These are phyloP conservation scores for Petasospora rhodanensis DNA, from an alignment of 1,139 yeast species.

Conservation along the genomic window DNA sequence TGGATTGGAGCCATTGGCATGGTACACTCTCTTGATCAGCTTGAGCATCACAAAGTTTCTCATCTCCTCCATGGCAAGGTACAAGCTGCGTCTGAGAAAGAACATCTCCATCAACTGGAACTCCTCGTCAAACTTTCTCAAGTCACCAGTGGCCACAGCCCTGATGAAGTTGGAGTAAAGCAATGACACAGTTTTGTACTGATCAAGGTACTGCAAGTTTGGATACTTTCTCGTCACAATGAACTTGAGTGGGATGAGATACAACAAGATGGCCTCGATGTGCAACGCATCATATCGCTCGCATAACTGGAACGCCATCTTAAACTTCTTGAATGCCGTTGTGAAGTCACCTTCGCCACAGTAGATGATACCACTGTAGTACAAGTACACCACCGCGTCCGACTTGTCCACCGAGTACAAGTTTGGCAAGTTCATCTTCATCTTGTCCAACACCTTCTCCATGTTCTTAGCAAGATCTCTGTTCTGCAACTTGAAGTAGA, in stretches of 20 bases:
- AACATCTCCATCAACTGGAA: slow-evolving; percentile 43
- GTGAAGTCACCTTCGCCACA: slow-evolving; percentile 59
- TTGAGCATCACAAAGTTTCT: slow-evolving; percentile 48
- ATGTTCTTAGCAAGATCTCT: slow-evolving; percentile 75
- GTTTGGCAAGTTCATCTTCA: slow-evolving; percentile 49
- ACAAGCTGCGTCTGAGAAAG: slow-evolving; percentile 57
- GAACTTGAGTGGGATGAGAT: slow-evolving; percentile 54
- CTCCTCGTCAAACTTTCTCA: slow-evolving; percentile 42
- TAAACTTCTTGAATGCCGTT: slow-evolving; percentile 45
- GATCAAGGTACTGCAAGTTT: slow-evolving; percentile 12
- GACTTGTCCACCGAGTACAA: slow-evolving; percentile 41
- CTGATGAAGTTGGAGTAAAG: slow-evolving; percentile 44
- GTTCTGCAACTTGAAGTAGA: slow-evolving; percentile 67
- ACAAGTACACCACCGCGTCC: slow-evolving; percentile 57
- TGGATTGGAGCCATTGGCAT: slow-evolving; percentile 31
- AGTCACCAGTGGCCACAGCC: slow-evolving; percentile 52
- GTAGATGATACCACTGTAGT: slow-evolving; percentile 60
- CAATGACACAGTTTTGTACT: slow-evolving; percentile 9
- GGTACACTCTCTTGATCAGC: slow-evolving; percentile 47
- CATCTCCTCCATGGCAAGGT: slow-evolving; percentile 55
- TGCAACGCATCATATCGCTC: slow-evolving; percentile 28
- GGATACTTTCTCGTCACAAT: slow-evolving; percentile 42
- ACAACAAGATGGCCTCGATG: slow-evolving; percentile 39
- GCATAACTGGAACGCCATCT: slow-evolving; percentile 42
- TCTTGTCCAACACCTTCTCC: slow-evolving; percentile 64